phyloP scores from a whole-genome alignment of 140 eudicot species.

The Flaveria floridana region DNA sequence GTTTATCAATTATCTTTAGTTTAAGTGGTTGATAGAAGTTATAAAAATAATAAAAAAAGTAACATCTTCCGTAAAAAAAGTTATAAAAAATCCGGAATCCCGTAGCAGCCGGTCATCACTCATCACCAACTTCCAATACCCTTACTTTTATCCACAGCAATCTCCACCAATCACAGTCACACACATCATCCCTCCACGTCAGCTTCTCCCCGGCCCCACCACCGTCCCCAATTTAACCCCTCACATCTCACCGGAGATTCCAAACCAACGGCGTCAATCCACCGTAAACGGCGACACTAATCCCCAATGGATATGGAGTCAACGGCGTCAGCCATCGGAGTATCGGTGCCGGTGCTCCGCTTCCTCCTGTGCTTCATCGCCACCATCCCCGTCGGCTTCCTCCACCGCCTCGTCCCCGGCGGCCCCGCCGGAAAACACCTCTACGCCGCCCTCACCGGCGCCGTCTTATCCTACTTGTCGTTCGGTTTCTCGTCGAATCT shows the following conservation, averaged over 20 bases:
- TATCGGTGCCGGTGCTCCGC: constrained; percentile 85
- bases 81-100: background rate
- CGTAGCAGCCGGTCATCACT: background rate
- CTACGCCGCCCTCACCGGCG: constrained; percentile 84
- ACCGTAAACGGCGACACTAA: too few relatives aligned
- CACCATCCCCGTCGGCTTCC: constrained; percentile 78
- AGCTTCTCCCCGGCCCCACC: background rate
- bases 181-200: constrained; percentile 25
- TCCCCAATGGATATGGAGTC: constrained; percentile 55
- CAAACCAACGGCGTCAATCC: constrained; percentile 72
- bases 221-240: constrained; percentile 8
- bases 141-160: background rate
- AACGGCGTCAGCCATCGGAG: constrained; percentile 86
- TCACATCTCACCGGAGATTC: background rate
- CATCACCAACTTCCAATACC: background rate
- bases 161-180: background rate
- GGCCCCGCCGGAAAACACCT: constrained; percentile 71
- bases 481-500: constrained; percentile 90
- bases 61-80: too few relatives aligned
- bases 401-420: constrained; percentile 73
- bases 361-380: constrained; percentile 78
- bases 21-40: too few relatives aligned
- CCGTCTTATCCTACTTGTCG: constrained; percentile 68
- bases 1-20: too few relatives aligned
- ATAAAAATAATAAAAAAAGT: too few relatives aligned